These are phyloP conservation scores for Phytophthora quininea DNA, from an alignment of 352 stramenopile genomes.

Conservation along the genomic window DNA sequence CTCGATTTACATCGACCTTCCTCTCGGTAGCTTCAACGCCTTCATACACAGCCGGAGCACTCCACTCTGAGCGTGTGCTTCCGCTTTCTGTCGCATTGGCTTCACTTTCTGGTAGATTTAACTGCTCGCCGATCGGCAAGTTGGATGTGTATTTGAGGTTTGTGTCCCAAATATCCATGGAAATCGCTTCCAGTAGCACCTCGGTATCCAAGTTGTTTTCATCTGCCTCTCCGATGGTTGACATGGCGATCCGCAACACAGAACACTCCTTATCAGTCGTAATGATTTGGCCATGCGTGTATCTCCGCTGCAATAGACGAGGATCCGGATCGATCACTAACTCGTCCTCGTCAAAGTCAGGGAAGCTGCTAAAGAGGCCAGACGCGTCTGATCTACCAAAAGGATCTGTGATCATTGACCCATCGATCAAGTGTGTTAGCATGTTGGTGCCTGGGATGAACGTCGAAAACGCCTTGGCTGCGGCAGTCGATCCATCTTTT, in stretches of 20 bases:
- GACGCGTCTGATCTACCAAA: conserved; percentile 44
- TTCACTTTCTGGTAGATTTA: conserved; percentile 56
- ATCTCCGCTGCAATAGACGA: conserved; percentile 36
- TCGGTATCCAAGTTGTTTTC: conserved; percentile 72
- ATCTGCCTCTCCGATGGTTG: conserved; percentile 60
- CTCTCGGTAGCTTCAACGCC: conserved; percentile 1
- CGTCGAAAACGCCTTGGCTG: conserved; percentile 75
- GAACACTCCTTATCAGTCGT: conserved; percentile 60
- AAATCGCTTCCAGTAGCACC: conserved; percentile 85
- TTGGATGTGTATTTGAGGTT: conserved; percentile 88
- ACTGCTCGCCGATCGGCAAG: conserved; percentile 65
- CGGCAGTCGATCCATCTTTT: conserved; percentile 63
- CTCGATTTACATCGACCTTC: conserved; percentile 1
- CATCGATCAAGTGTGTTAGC: conserved; percentile 79
- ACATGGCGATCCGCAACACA: conserved; percentile 84
- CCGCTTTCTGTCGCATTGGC: conserved; percentile 13
- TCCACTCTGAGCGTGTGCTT: conserved; percentile 2
- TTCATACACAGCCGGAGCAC: neutral
- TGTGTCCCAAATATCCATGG: conserved; percentile 86
- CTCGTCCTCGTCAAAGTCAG: conserved; percentile 53
- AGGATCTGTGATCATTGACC: conserved; percentile 60
- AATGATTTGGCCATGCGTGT: conserved; percentile 39
- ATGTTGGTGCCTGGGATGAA: conserved; percentile 74
- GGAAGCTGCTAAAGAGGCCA: conserved; percentile 65
- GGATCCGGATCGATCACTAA: conserved; percentile 72